Conservation (phyloP, 1,284 basidiomycete genomes). For the Rhodotorula sp. region DNA sequence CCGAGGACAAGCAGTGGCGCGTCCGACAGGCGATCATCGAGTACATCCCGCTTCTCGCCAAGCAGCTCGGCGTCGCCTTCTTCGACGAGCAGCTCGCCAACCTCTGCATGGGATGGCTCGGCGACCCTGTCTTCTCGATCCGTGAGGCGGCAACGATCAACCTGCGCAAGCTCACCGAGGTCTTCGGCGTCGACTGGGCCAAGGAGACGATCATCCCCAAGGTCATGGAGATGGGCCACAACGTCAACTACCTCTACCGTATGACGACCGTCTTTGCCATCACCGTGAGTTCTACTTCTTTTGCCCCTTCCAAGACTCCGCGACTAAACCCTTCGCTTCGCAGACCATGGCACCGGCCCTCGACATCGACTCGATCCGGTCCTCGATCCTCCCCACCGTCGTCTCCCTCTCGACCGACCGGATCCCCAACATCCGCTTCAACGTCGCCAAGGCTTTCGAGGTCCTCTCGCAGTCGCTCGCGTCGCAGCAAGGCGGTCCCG, state of each 20-base stretch:
- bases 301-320: background rate
- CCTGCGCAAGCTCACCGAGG: constrained; percentile 94
- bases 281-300: constrained; percentile 62
- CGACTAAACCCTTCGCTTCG: background rate
- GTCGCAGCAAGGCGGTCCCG: constrained; percentile 66
- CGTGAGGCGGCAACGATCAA: constrained; percentile 97
- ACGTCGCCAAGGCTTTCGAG: constrained; percentile 92
- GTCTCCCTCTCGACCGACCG: constrained; percentile 82
- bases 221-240: constrained; percentile 94
- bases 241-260: constrained; percentile 95
- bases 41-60: constrained; percentile 94
- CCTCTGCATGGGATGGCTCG: constrained; percentile 98
- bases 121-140: constrained; percentile 97
- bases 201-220: constrained; percentile 92
- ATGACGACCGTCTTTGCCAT: constrained; percentile 99
- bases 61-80: constrained; percentile 92
- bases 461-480: constrained; percentile 63
- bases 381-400: constrained; percentile 82
- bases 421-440: constrained; percentile 99
- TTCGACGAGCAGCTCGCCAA: constrained; percentile 97
- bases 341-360: constrained; percentile 95
- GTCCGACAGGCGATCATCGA: constrained; percentile 99
- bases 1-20: constrained; percentile 99
- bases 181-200: constrained; percentile 99
- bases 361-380: constrained; percentile 76